A percentile compares a stretch with the other conserved stretches of the same genome.
Conservation (phyloP, 2,329 filamentous ascomycete species). For the Pseudogymnoascus sp. region DNA sequence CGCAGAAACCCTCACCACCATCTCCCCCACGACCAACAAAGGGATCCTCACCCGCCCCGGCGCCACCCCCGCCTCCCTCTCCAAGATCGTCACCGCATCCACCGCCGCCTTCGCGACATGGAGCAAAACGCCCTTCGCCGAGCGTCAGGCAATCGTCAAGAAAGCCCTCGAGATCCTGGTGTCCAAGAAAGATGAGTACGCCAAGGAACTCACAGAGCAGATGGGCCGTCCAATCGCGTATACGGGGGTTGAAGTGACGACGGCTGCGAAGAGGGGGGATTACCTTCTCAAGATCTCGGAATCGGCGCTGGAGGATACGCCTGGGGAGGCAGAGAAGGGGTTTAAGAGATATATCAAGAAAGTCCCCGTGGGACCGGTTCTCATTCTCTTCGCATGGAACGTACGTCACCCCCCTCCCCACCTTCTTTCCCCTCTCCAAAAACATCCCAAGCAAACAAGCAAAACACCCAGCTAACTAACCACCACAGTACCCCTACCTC, state of each 20-base stretch:
- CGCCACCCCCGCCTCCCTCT: constrained; percentile 61
- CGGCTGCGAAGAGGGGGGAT: constrained; percentile 75
- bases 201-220: constrained; percentile 79
- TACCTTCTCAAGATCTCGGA: constrained; percentile 79
- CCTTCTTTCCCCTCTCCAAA: neutral
- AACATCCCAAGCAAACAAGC: neutral
- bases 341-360: constrained; percentile 89
- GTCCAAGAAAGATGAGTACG: constrained; percentile 70
- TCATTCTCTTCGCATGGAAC: constrained; percentile 95
- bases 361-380: constrained; percentile 75
- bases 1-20: constrained; percentile 62
- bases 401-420: constrained; percentile 45
- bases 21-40: constrained; percentile 85
- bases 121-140: constrained; percentile 63
- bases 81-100: constrained; percentile 62
- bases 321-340: constrained; percentile 75
- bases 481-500: constrained; percentile 76
- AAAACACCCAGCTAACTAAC: constrained; percentile 16
- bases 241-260: constrained; percentile 73
- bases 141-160: constrained; percentile 73
- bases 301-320: constrained; percentile 69
- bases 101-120: constrained; percentile 70
- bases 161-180: constrained; percentile 67
- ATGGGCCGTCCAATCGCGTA: constrained; percentile 93
- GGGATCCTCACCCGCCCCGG: constrained; percentile 73